A percentile compares a stretch with the other conserved stretches of the same genome.
phyloP scores from a whole-genome alignment of 2,329 filamentous ascomycete species.

The Fusarium solani-melongenae region DNA sequence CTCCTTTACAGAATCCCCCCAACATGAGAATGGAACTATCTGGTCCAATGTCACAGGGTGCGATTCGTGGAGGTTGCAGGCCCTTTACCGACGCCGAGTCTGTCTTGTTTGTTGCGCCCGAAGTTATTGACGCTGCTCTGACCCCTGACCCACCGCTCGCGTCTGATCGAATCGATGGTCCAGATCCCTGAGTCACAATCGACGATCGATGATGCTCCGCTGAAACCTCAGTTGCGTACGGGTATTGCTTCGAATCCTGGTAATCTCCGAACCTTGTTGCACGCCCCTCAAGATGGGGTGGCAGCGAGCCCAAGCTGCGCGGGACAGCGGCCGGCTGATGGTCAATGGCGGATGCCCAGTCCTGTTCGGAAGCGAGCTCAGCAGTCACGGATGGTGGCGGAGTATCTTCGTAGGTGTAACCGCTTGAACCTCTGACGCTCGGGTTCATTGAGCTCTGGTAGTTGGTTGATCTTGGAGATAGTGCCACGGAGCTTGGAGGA shows the following conservation, averaged over 20 bases:
- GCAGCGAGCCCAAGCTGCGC: not conserved
- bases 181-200: not conserved
- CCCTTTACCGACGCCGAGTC: not conserved
- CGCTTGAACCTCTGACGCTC: not conserved
- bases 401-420: not conserved
- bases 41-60: slow-evolving; percentile 39
- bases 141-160: not conserved
- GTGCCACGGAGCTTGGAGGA: not conserved
- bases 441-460: not conserved
- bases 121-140: not conserved
- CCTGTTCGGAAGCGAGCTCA: not conserved
- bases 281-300: not conserved
- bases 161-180: not conserved
- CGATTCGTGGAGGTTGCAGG: not conserved
- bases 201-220: not conserved
- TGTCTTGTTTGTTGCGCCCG: not conserved
- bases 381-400: not conserved
- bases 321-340: not conserved
- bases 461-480: not conserved
- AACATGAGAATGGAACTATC: slow-evolving; percentile 50
- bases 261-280: not conserved
- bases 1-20: slow-evolving; percentile 54
- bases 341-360: not conserved
- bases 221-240: not conserved
- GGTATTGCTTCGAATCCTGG: not conserved